These are phyloP conservation scores for Talaromyces sp. DNA, from an alignment of 2,329 filamentous ascomycete species.

Conservation along the genomic window DNA sequence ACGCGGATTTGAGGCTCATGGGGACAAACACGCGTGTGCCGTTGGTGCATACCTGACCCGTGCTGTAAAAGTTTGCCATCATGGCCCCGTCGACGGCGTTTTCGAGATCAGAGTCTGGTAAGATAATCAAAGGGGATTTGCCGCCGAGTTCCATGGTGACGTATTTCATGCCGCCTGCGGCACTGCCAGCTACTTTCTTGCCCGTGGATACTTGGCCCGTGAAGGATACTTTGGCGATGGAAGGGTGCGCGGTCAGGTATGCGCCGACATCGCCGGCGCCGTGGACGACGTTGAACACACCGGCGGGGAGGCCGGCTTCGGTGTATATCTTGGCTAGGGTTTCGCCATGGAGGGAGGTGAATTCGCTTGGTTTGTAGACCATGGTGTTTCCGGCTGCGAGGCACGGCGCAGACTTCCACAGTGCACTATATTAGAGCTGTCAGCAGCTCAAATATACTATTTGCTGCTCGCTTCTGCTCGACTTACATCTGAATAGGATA, in stretches of 20 bases:
- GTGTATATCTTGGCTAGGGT: constrained; percentile 69
- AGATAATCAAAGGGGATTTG: constrained; percentile 73
- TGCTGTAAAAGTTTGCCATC: constrained; percentile 91
- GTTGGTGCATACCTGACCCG: constrained; percentile 89
- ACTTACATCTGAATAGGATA: constrained; percentile 75
- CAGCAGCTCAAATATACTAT: background rate
- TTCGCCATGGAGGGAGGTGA: constrained; percentile 75
- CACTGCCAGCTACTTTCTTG: constrained; percentile 70
- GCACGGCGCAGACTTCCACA: constrained; percentile 85
- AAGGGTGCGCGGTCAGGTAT: constrained; percentile 64
- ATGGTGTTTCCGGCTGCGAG: constrained; percentile 82
- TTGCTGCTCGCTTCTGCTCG: background rate
- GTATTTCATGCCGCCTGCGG: constrained; percentile 76
- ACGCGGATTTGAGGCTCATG: constrained; percentile 54
- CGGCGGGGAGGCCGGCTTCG: constrained; percentile 71
- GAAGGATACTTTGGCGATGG: constrained; percentile 80
- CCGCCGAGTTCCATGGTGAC: constrained; percentile 90
- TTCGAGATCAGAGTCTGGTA: constrained; percentile 72
- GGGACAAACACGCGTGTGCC: constrained; percentile 84
- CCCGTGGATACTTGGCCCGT: constrained; percentile 82
- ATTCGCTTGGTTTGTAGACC: constrained; percentile 86
- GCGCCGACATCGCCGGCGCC: constrained; percentile 73
- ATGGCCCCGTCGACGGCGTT: constrained; percentile 83
- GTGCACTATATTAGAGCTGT: constrained; percentile 42
- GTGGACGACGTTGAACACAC: constrained; percentile 83